These are phyloP conservation scores for Plasmodium berghei DNA, from an alignment of 169 alveolate genomes.

Conservation along the genomic window DNA sequence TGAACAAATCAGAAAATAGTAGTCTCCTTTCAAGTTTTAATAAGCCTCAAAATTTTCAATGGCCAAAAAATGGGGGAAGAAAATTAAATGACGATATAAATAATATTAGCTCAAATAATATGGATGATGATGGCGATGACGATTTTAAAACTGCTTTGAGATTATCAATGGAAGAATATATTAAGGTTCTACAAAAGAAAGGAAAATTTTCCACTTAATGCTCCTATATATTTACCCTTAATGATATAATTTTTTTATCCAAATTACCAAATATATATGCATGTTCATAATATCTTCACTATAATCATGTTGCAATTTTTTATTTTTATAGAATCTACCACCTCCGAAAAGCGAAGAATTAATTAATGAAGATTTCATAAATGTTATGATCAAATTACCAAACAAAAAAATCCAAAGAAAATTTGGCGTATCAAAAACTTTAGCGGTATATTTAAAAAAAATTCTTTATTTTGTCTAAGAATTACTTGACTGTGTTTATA, in stretches of 20 bases:
- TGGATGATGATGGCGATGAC: slow-evolving; percentile 70
- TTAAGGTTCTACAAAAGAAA: slow-evolving; percentile 17
- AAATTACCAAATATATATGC: background rate
- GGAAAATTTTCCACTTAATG: background rate
- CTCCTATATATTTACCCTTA: no score
- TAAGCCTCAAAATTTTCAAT: slow-evolving; percentile 31
- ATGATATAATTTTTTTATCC: no score
- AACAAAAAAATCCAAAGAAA: slow-evolving; percentile 47
- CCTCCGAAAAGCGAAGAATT: slow-evolving; percentile 45
- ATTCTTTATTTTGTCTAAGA: no score
- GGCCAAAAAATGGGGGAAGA: slow-evolving; percentile 75
- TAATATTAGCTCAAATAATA: background rate
- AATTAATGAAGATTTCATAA: slow-evolving; percentile 27
- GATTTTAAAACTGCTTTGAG: slow-evolving; percentile 57
- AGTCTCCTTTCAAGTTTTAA: slow-evolving; percentile 8
- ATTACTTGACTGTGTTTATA: no score
- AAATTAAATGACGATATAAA: slow-evolving; percentile 43
- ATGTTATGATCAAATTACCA: slow-evolving; percentile 47
- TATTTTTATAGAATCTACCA: slow-evolving; percentile 38
- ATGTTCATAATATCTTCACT: background rate
- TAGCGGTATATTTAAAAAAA: slow-evolving; percentile 23
- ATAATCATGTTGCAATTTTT: no score
- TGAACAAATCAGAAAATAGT: slow-evolving; percentile 9
- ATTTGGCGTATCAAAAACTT: slow-evolving; percentile 27
- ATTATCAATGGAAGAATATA: slow-evolving; percentile 70